phyloP scores from a whole-genome alignment of 225 moss, liverwort and hornwort genomes.

The Ulota crispa region DNA sequence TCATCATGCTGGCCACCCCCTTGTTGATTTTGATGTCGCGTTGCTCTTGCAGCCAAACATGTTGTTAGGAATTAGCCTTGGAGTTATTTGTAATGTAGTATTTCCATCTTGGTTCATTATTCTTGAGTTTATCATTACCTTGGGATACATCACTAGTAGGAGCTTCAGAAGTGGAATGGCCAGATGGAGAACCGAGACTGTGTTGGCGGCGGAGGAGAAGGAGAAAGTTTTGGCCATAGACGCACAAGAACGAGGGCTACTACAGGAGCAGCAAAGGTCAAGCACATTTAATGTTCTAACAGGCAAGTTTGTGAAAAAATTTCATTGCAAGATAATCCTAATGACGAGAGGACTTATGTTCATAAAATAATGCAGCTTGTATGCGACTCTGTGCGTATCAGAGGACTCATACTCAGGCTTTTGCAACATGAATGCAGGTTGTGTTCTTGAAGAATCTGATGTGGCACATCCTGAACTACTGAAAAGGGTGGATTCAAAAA shows the following conservation, averaged over 20 bases:
- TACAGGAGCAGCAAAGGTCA: background rate
- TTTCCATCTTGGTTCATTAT: constrained; percentile 54
- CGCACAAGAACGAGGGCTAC: constrained; percentile 25
- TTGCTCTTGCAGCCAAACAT: constrained; percentile 60
- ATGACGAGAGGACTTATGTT: background rate
- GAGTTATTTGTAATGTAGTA: constrained; percentile 48
- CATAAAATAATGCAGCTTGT: background rate
- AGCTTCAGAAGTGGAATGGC: constrained; percentile 44
- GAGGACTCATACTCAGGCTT: background rate
- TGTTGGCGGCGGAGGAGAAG: constrained; percentile 1
- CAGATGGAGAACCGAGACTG: constrained; percentile 45
- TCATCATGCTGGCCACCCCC: constrained; percentile 27
- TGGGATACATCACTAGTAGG: constrained; percentile 48
- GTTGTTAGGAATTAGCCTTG: constrained; percentile 54
- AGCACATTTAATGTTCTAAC: constrained; percentile 37
- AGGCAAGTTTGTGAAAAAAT: constrained; percentile 29
- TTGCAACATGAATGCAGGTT: constrained; percentile 33
- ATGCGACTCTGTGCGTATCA: background rate
- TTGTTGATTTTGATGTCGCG: constrained; percentile 55
- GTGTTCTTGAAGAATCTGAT: constrained; percentile 55
- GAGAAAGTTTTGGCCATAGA: constrained; percentile 1
- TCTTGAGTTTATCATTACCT: constrained; percentile 41
- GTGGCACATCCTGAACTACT: constrained; percentile 35
- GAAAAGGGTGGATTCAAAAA: constrained; percentile 39
- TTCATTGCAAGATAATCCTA: background rate